Evolutionary conservation across 2,329 filamentous ascomycete species (phyloP).

Genomic region (Diaporthe amygdali): DNA sequence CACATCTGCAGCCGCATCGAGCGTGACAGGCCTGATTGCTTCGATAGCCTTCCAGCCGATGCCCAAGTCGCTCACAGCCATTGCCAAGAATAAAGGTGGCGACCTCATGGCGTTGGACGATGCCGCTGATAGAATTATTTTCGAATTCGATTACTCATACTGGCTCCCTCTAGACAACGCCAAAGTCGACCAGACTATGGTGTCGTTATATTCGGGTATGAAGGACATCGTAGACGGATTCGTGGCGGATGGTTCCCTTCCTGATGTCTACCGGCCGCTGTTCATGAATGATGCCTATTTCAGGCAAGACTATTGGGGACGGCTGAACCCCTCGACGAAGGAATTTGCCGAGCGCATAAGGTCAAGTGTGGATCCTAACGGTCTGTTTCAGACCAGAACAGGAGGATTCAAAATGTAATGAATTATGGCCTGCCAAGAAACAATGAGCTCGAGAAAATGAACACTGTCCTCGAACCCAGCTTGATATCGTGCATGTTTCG

Average conservation of each 20-base stretch:
- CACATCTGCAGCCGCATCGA: constrained; percentile 18
- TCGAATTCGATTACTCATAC: constrained; percentile 51
- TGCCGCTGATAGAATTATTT: constrained; percentile 43
- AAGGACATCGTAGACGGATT: constrained; percentile 35
- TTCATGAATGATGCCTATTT: constrained; percentile 51
- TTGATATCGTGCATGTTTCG: too few species aligned
- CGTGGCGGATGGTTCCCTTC: constrained; percentile 39
- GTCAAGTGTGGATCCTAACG: too few species aligned
- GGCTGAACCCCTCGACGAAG: too few species aligned
- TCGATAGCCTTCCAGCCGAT: constrained; percentile 35
- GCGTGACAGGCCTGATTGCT: constrained; percentile 27
- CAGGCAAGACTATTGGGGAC: constrained; percentile 47
- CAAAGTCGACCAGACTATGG: constrained; percentile 41
- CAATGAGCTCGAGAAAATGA: too few species aligned
- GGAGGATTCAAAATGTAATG: too few species aligned
- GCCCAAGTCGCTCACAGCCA: constrained; percentile 39
- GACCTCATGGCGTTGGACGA: constrained; percentile 47
- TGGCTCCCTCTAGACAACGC: constrained; percentile 35
- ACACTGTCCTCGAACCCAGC: too few species aligned
- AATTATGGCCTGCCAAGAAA: too few species aligned
- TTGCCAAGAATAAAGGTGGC: constrained; percentile 37
- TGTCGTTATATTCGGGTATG: constrained; percentile 41
- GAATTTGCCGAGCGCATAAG: too few species aligned
- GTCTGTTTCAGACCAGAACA: too few species aligned
- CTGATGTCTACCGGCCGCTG: constrained; percentile 44